A percentile compares a stretch with the other conserved stretches of the same genome.
Conservation (phyloP, 805 yeast genomes). For the Wickerhamiella qilinensis region DNA sequence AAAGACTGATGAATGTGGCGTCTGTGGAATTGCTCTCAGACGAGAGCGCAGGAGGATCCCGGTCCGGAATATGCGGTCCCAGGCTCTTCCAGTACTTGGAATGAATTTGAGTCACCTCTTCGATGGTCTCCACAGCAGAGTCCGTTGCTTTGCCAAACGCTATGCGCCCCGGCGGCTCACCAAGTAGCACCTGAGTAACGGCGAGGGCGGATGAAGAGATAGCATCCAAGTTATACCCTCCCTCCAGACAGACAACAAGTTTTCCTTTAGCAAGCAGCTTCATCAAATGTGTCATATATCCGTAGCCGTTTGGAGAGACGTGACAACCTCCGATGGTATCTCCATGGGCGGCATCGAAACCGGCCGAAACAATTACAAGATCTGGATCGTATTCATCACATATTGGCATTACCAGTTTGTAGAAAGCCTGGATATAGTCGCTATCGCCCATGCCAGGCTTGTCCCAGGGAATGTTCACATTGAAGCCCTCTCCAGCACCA, state of each 20-base stretch:
- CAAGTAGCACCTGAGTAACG: conserved; percentile 78
- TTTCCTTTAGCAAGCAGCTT: conserved; percentile 81
- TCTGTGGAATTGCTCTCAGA: not conserved
- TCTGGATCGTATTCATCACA: conserved; percentile 85
- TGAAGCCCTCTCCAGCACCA: conserved; percentile 73
- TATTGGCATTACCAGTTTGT: conserved; percentile 71
- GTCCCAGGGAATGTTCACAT: conserved; percentile 90
- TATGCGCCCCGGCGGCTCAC: conserved; percentile 80
- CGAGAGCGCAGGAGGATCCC: not conserved
- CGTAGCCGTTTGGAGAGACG: conserved; percentile 90
- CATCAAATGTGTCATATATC: conserved; percentile 86
- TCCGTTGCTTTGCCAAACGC: conserved; percentile 49
- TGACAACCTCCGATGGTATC: conserved; percentile 95
- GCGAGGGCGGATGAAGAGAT: conserved; percentile 83
- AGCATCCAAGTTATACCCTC: conserved; percentile 88
- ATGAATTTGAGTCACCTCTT: conserved; percentile 65
- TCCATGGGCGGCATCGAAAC: conserved; percentile 98
- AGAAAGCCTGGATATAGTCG: conserved; percentile 85
- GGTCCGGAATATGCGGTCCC: conserved; percentile 20
- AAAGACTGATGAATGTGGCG: conserved; percentile 22
- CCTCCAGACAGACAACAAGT: conserved; percentile 80
- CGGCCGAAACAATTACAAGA: conserved; percentile 80
- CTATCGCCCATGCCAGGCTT: conserved; percentile 85
- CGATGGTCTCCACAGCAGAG: conserved; percentile 65
- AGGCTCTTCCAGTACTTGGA: conserved; percentile 78